Evolutionary conservation across 2,329 filamentous ascomycete species (phyloP).

Genomic region (Aspergillus floridensis): DNA sequence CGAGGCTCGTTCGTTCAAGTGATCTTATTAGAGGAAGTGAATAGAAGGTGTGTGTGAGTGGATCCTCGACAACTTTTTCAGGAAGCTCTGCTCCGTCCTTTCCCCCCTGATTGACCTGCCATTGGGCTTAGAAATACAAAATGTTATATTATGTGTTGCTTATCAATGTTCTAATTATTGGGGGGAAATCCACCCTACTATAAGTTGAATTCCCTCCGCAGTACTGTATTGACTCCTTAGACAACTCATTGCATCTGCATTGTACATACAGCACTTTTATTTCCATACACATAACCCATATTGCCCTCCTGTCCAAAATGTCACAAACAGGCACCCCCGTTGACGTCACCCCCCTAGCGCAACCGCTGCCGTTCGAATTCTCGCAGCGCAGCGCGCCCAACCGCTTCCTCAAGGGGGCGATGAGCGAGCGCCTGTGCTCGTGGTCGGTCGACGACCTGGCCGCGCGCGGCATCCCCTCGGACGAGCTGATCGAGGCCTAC

Average conservation of each 20-base stretch:
- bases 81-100: not conserved
- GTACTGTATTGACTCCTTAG: too few relatives aligned
- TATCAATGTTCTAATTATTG: too few relatives aligned
- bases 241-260: too few relatives aligned
- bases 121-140: not conserved
- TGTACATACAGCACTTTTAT: too few relatives aligned
- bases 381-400: constrained; percentile 59
- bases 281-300: too few relatives aligned
- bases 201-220: too few relatives aligned
- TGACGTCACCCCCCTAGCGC: constrained; percentile 42
- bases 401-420: constrained; percentile 65
- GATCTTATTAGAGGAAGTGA: too few relatives aligned
- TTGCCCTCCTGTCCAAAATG: too few relatives aligned
- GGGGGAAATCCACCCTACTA: too few relatives aligned
- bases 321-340: constrained; percentile 1
- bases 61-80: not conserved
- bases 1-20: not conserved
- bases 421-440: constrained; percentile 63
- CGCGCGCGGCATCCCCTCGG: constrained; percentile 54
- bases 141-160: not conserved
- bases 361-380: constrained; percentile 52
- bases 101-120: too few relatives aligned
- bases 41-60: not conserved
- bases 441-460: constrained; percentile 56
- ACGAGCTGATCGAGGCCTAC: constrained; percentile 43